Conservation (phyloP, 2,329 filamentous ascomycete species). For the Leptosphaerulina australis region DNA sequence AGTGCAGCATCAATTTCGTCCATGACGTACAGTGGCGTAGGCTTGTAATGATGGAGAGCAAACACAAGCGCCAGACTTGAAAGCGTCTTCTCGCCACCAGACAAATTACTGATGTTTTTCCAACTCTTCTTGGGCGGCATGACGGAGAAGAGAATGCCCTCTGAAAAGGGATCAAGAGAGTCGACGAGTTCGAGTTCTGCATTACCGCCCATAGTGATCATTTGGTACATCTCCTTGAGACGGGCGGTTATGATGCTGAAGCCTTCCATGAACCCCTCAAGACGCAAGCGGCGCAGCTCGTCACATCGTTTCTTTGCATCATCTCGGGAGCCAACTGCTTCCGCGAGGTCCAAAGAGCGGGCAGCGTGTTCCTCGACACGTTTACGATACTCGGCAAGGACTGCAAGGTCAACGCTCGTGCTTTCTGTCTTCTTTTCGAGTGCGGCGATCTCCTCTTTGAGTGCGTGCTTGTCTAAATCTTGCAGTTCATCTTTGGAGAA, state of each 20-base stretch:
- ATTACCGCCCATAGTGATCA: conserved; percentile 99
- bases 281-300: conserved; percentile 83
- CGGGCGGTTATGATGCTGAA: conserved; percentile 93
- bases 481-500: conserved; percentile 75
- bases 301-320: conserved; percentile 90
- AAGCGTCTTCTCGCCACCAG: conserved; percentile 95
- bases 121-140: conserved; percentile 99
- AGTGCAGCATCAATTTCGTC: conserved; percentile 98
- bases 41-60: conserved; percentile 96
- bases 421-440: conserved; percentile 81
- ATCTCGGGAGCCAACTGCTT: conserved; percentile 79
- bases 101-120: conserved; percentile 98
- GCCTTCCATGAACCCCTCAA: conserved; percentile 98
- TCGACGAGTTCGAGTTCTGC: conserved; percentile 97
- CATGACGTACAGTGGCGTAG: conserved; percentile 98
- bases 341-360: conserved; percentile 81
- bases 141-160: conserved; percentile 95
- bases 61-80: conserved; percentile 95
- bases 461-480: conserved; percentile 66
- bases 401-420: conserved; percentile 83
- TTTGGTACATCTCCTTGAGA: conserved; percentile 99
- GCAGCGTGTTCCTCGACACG: conserved; percentile 81
- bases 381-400: conserved; percentile 86
- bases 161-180: conserved; percentile 92
- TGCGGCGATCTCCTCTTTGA: conserved; percentile 69